Conservation (phyloP, 2,329 filamentous ascomycete genomes). For the Zalaria obscura region DNA sequence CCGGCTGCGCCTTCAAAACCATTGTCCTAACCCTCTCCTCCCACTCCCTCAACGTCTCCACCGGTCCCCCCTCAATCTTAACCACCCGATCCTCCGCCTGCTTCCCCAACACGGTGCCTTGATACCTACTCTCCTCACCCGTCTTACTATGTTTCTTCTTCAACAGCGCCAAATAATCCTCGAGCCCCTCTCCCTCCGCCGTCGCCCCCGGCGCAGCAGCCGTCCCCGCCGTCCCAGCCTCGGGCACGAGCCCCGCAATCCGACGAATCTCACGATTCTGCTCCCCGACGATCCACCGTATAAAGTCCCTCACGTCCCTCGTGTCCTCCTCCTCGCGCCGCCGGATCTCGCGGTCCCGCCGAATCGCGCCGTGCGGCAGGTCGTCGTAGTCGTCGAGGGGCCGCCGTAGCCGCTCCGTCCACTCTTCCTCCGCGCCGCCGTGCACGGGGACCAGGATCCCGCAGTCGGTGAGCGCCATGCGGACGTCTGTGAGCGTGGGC, state of each 20-base stretch:
- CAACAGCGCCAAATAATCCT: constrained; percentile 41
- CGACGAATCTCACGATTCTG: constrained; percentile 68
- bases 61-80: constrained; percentile 63
- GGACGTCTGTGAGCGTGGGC: constrained; percentile 60
- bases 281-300: constrained; percentile 63
- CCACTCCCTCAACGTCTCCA: constrained; percentile 56
- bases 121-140: constrained; percentile 73
- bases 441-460: constrained; percentile 60
- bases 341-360: constrained; percentile 24
- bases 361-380: constrained; percentile 21
- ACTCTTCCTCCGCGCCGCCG: constrained; percentile 53
- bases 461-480: constrained; percentile 71
- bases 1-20: too few species aligned
- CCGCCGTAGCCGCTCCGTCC: constrained; percentile 35
- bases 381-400: constrained; percentile 28
- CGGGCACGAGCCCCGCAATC: constrained; percentile 49
- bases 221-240: constrained; percentile 36
- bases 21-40: constrained; percentile 10
- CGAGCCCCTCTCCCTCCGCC: constrained; percentile 24
- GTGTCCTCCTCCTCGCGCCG: constrained; percentile 54
- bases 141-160: constrained; percentile 90
- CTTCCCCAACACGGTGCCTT: constrained; percentile 70
- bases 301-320: constrained; percentile 62
- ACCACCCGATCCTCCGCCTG: constrained; percentile 56
- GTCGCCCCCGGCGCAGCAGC: constrained; percentile 17